Evolutionary conservation across 2,329 filamentous ascomycete species (phyloP).

Genomic region (Tricladium varicosporioides): DNA sequence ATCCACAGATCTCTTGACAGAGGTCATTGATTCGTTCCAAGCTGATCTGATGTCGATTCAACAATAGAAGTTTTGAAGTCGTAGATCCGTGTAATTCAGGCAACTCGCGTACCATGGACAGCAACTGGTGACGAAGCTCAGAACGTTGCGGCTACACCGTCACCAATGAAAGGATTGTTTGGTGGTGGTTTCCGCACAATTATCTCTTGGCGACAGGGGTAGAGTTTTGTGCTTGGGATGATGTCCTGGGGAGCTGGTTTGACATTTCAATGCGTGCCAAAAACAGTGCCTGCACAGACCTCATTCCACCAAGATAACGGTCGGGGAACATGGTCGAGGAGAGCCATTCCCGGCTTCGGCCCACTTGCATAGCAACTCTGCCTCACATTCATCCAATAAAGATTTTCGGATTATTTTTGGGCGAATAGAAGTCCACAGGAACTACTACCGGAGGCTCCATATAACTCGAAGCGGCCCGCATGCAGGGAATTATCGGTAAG

Average conservation of each 20-base stretch:
- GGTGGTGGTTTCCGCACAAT: background rate
- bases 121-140: constrained; percentile 22
- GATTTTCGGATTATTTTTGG: background rate
- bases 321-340: background rate
- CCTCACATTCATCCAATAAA: background rate
- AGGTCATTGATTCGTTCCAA: background rate
- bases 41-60: constrained; percentile 13
- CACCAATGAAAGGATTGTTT: background rate
- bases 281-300: constrained; percentile 1
- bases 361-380: background rate
- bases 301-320: background rate
- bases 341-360: background rate
- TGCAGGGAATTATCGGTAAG: background rate
- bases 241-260: background rate
- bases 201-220: constrained; percentile 10
- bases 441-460: constrained; percentile 3
- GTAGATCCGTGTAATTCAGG: constrained; percentile 7
- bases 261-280: background rate
- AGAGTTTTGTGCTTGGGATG: constrained; percentile 5
- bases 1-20: constrained; percentile 8
- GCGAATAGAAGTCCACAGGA: background rate
- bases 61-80: constrained; percentile 16
- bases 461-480: constrained; percentile 6
- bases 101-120: background rate
- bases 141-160: constrained; percentile 4